phyloP scores from a whole-genome alignment of 768 basidiomycete genomes.

The Lactarius psammicola region DNA sequence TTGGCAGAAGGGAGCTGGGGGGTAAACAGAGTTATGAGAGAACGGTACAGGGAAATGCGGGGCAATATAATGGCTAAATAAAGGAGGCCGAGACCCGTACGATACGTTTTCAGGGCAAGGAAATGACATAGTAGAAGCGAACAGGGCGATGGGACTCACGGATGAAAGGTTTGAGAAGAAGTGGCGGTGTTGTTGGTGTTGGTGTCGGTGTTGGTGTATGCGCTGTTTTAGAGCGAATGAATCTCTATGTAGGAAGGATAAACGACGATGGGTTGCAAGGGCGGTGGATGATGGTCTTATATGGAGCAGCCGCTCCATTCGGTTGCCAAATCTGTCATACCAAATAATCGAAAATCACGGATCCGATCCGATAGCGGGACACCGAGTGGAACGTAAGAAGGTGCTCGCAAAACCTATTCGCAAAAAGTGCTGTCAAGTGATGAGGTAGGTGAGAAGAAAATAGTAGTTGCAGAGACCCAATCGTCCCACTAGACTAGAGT shows the following conservation, averaged over 20 bases:
- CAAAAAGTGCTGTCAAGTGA: not conserved
- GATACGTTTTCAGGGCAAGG: not conserved
- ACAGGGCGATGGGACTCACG: slow-evolving; percentile 3
- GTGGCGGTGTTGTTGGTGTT: not conserved
- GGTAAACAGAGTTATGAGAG: slow-evolving; percentile 1
- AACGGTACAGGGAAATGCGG: not conserved
- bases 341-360: slow-evolving; percentile 4
- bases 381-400: not conserved
- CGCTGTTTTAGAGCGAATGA: not conserved
- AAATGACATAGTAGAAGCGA: slow-evolving; percentile 9
- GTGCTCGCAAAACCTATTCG: not conserved
- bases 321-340: slow-evolving; percentile 22
- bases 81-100: slow-evolving; percentile 16
- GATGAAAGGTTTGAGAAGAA: not conserved
- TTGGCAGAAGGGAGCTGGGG: slow-evolving; percentile 30
- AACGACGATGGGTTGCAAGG: not conserved
- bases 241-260: not conserved
- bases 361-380: slow-evolving; percentile 5
- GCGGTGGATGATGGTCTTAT: slow-evolving; percentile 11
- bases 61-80: slow-evolving; percentile 14
- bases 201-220: no score
- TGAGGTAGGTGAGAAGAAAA: not conserved
- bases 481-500: not conserved
- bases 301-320: slow-evolving; percentile 19
- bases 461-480: not conserved